Base-by-base conservation (phyloP, 371 early-diverging fungal genomes). In the Actinomortierella ambigua region DNA sequence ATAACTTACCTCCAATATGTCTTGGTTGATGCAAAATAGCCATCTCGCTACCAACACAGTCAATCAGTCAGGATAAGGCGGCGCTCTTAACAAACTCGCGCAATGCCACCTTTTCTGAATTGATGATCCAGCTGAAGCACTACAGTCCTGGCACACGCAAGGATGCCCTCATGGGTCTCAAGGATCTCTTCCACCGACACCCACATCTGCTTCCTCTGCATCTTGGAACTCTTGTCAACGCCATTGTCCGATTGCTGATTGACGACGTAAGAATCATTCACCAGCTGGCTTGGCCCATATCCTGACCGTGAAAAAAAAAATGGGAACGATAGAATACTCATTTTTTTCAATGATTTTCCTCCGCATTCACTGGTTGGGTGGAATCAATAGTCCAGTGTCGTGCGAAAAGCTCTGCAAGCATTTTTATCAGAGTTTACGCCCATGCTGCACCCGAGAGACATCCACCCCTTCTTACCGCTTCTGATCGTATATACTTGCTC, bases 401-500 rank as follows among this genome's bases (percentile, higher is more conserved):
- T 83, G 0, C 68, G 85, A 13, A 81, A 75, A 55, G 59, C 70
- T 1, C 50, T 82, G 20, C 70, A 81, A 40, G 57, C 76, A 23
- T 73, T 83, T 51, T 59, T 80, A 18, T 59, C 40, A 14, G 79
- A 79, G 27, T 77, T 79, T 47, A 44, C 77, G 14, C 75, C 75
- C 2, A 62, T 54, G 44, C 63, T 79, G 23, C 61, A 75, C 26
- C 64, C 83, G 69, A 79, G 82, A 23, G 89, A 91, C 23, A 52
- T 94, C n/a, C 80, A 82, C 39, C 93, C 95, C 5, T 95, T 96
- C 70, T 68, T 90, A 59, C 82, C 93, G 0, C 66, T 93, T 20
- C 77, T 93, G 40, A 79, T 93, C 51, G 89, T 92, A 11, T 94
- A 90, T 63, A 87, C 90, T 1, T 90, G 90, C 65, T 91, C 95